Base-by-base conservation (phyloP, 2,329 filamentous ascomycete genomes). In the Calonectria hongkongensis region DNA sequence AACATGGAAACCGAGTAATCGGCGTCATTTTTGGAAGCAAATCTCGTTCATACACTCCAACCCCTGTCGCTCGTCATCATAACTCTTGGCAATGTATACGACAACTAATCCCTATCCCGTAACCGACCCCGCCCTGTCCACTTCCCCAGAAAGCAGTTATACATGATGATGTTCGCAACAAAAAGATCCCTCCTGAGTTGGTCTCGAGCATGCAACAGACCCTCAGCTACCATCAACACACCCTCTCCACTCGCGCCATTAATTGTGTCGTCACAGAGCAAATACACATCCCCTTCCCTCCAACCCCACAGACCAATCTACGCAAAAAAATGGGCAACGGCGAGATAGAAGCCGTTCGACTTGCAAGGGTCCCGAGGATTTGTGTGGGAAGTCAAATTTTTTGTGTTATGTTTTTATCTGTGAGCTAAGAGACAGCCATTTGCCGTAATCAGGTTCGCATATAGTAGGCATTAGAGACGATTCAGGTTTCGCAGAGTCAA, bases 401-500 rank as follows among this genome's bases (percentile, higher is more conserved):
- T 78, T 79, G 75, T 78, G 76, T 77, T 83, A 79, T 79, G 83
- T 83, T 76, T 81, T 81, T 81, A 84, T 84, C 80, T 83, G 80
- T 82, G 83, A 85, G 84, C 83, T 84, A 84, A 84, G 80, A 85
- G 84, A 84, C 81, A 84, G 82, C 82, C 82, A 80, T 84, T 83
- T 83, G 81, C 84, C 83, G 80, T 84, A 80, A 83, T 83, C 79
- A 81, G 82, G 81, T 82, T 83, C 81, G 82, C 82, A 82, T 80
- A 78, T 82, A 78, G 80, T 82, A 78, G 80, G 81, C 81, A 84
- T 84, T 82, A 82, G 78, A 83, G 80, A 82, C 79, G 81, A 83
- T 79, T 79, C 77, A 74, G 79, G 75, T 76, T 81, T 78, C 76
- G 76, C 78, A 77, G 79, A 79, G 76, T 75, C 78, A 79, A 58